Conservation (phyloP, 2,329 filamentous ascomycete genomes). For the Rosellinia necatrix region DNA sequence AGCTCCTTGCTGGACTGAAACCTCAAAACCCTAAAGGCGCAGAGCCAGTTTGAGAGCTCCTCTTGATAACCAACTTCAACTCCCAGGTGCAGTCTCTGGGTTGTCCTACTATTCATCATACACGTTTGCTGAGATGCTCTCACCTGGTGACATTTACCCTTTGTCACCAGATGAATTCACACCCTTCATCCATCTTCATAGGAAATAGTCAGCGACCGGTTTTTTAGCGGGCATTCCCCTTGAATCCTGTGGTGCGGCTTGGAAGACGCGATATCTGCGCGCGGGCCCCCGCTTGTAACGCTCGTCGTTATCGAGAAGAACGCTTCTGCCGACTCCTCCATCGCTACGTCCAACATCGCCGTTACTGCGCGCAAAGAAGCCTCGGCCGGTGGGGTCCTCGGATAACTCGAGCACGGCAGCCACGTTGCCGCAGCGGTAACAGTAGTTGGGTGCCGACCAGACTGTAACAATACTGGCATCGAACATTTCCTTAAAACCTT, state of each 20-base stretch:
- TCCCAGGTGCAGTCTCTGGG: background rate
- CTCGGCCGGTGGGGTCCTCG: conserved; percentile 79
- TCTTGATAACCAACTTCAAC: background rate
- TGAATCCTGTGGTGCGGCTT: conserved; percentile 93
- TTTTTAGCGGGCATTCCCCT: conserved; percentile 99
- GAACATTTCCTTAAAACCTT: conserved; percentile 99
- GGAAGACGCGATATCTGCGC: conserved; percentile 90
- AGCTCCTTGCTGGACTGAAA: conserved; percentile 13
- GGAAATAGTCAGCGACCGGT: conserved; percentile 94
- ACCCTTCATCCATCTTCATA: conserved; percentile 49
- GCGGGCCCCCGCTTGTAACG: conserved; percentile 70
- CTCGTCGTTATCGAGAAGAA: conserved; percentile 54
- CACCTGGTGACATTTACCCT: too few relatives aligned
- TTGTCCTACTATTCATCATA: background rate
- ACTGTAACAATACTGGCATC: conserved; percentile 94
- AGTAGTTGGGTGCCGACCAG: conserved; percentile 98
- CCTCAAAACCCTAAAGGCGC: conserved; percentile 8
- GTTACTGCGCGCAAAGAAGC: conserved; percentile 70
- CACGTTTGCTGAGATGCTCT: background rate
- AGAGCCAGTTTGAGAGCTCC: background rate
- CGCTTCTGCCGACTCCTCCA: conserved; percentile 46
- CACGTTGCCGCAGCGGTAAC: conserved; percentile 94
- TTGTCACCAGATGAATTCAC: background rate
- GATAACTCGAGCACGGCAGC: conserved; percentile 91
- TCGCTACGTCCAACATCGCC: conserved; percentile 68